Base-by-base conservation (phyloP, 164 flowering plant genomes). In the Platanus orientalis region DNA sequence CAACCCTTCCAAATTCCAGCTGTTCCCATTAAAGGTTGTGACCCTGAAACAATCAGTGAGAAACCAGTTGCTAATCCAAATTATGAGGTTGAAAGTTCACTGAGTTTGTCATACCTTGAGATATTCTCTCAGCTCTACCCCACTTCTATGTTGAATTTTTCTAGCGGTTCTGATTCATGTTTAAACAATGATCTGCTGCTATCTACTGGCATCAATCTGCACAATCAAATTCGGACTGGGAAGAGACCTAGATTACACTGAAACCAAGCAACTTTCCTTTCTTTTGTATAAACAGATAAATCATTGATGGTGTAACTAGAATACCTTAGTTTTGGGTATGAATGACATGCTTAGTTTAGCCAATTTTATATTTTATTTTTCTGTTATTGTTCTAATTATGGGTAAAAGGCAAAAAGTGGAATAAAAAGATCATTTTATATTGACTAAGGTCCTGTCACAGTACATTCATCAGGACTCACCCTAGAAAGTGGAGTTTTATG, bases 231-330 rank as follows among this genome's bases (percentile, higher is more conserved):
- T 28, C 63, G 69, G 19, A 25, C 57, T 19, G 69, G 61, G 25
- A 84, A 84, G 75, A 76, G 88, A 11, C 86, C 72, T 49, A 79
- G 81, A 68, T 58, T 79, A 51, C 78, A 68, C 40, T 83, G 64
- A 73, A n/a, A 68, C 19, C 14, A 17, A 28, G 17, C 44, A 4
- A 56, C 60, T 60, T 32, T 6, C 39, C 54, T 50, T 21, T 19
- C 36, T 53, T 72, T 53, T 74, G 58, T 26, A 72, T n/a, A 20
- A 56, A 30, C n/a, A 25, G 20, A n/a, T 48, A 30, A 2, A 36
- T 29, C 25, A 34, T 21, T 52, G 50, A 36, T 48, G 70, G 54
- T 69, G 76, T 74, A 72, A 68, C 74, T 70, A 68, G 66, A 54
- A 78, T 60, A 45, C 57, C 17, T 28, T 54, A 42, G 16, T 57